Evolutionary conservation across 306 rosid species (phyloP).

Genomic region (Vigna hirtella): DNA sequence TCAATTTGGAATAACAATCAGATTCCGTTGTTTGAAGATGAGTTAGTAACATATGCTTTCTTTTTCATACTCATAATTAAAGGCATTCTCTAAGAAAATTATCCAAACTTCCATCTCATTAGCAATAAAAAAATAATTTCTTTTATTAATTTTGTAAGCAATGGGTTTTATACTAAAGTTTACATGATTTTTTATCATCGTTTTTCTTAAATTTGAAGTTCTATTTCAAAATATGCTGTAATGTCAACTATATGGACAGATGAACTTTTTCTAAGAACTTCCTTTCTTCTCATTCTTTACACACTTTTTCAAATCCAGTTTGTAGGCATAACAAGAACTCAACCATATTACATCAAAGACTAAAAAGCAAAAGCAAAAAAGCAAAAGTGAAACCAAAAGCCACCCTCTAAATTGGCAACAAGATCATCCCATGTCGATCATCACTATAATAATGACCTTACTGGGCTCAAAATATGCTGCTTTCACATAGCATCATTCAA

Average conservation of each 20-base stretch:
- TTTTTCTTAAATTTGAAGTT: no score
- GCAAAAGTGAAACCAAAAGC: slow-evolving; percentile 2
- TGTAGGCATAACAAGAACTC: slow-evolving; percentile 15
- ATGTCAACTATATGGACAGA: neutral
- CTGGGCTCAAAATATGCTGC: slow-evolving; percentile 6
- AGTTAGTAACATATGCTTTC: no score
- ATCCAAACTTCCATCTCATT: no score
- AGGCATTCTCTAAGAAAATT: no score
- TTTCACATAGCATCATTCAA: slow-evolving; percentile 30
- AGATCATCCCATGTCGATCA: slow-evolving; percentile 6
- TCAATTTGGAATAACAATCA: no score
- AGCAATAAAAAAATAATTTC: no score
- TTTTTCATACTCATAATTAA: no score
- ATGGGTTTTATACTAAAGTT: no score
- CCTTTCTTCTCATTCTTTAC: slow-evolving; percentile 19
- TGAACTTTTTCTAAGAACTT: neutral
- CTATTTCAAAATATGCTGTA: no score
- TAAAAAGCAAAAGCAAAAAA: neutral
- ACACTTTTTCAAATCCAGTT: slow-evolving; percentile 28
- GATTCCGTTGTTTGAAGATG: no score
- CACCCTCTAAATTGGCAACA: slow-evolving; percentile 30
- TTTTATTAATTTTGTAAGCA: no score
- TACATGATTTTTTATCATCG: no score
- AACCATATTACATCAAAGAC: slow-evolving; percentile 5
- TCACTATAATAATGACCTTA: slow-evolving; percentile 10